phyloP scores from a whole-genome alignment of 106 monocot species.

The Platanthera zijinensis region DNA sequence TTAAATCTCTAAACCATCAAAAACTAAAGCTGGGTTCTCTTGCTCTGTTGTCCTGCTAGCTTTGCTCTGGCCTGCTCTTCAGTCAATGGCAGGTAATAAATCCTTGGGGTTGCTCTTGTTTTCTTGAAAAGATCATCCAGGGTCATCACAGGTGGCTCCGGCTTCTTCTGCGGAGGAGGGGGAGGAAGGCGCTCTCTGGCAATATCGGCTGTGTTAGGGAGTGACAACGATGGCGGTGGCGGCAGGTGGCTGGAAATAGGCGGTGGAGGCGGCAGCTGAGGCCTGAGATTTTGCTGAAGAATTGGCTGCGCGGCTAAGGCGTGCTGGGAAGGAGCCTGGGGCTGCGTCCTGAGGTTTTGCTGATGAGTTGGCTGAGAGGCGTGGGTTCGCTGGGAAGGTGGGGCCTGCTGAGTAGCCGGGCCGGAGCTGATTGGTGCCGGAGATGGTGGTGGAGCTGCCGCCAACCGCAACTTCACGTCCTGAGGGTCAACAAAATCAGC shows the following conservation, averaged over 20 bases:
- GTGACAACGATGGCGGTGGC: background rate
- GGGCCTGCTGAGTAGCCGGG: slow-evolving; percentile 31
- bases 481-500: slow-evolving; percentile 79
- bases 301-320: slow-evolving; percentile 10
- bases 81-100: slow-evolving; percentile 75
- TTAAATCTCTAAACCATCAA: background rate
- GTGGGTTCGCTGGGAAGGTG: slow-evolving; percentile 12
- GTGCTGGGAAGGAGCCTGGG: slow-evolving; percentile 13
- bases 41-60: slow-evolving; percentile 30
- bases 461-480: slow-evolving; percentile 49
- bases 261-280: slow-evolving; percentile 7
- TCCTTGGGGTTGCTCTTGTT: slow-evolving; percentile 62
- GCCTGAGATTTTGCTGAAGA: slow-evolving; percentile 13
- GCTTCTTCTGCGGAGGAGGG: slow-evolving; percentile 23
- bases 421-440: slow-evolving; percentile 27
- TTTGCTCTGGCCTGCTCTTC: slow-evolving; percentile 65
- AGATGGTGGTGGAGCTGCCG: slow-evolving; percentile 40
- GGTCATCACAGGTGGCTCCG: slow-evolving; percentile 53
- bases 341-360: slow-evolving; percentile 12
- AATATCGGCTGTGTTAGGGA: background rate
- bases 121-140: slow-evolving; percentile 92
- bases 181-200: background rate
- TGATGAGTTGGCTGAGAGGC: slow-evolving; percentile 13
- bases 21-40: background rate
- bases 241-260: background rate